Evolutionary conservation across 257 asterid species (phyloP).

Genomic region (Lycium barbarum): DNA sequence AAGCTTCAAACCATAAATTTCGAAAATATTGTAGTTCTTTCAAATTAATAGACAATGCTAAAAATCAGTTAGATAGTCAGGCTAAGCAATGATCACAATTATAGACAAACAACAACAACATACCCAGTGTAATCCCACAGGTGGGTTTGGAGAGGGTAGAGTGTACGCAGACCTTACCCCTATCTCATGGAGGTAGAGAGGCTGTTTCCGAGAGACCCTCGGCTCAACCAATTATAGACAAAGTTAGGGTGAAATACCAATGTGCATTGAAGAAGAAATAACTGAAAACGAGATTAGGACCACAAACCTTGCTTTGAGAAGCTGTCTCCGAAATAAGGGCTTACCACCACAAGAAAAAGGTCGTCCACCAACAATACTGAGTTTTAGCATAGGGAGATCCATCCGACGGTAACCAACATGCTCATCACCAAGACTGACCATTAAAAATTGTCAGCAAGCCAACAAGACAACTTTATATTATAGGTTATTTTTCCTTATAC

Average conservation of each 20-base stretch:
- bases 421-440: constrained; percentile 82
- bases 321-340: constrained; percentile 58
- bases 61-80: background rate
- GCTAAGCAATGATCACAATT: background rate
- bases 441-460: constrained; percentile 32
- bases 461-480: background rate
- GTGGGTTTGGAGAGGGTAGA: no score
- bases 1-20: background rate
- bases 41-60: background rate
- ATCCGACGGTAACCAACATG: constrained; percentile 84
- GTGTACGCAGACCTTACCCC: no score
- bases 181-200: no score
- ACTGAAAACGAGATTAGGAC: constrained; percentile 22
- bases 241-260: background rate
- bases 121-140: no score
- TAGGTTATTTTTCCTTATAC: background rate
- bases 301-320: constrained; percentile 73
- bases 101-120: background rate
- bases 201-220: no score
- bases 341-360: constrained; percentile 94
- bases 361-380: constrained; percentile 93
- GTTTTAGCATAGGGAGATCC: constrained; percentile 66
- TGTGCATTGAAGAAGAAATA: background rate
- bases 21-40: background rate
- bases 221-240: background rate